Conservation (phyloP, 306 rosid genomes). For the Begonia loranthoides region DNA sequence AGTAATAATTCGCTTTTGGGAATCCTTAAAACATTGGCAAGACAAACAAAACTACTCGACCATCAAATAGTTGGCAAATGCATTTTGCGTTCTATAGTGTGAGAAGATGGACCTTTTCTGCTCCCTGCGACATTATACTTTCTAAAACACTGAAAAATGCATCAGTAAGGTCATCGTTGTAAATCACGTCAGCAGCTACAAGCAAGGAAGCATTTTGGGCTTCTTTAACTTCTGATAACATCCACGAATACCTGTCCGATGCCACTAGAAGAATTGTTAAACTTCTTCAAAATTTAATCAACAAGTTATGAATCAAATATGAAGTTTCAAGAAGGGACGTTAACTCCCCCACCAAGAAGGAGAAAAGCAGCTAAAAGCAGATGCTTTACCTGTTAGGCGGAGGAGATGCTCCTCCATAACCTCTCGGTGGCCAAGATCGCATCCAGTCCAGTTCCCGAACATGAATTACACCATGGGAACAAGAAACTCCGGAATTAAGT, state of each 20-base stretch:
- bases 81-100: not conserved
- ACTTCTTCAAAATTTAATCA: too few relatives aligned
- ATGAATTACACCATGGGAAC: constrained; percentile 27
- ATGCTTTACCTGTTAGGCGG: constrained; percentile 28
- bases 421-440: constrained; percentile 63
- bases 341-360: too few relatives aligned
- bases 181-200: constrained; percentile 87
- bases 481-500: constrained; percentile 46
- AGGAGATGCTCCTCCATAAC: constrained; percentile 24
- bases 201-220: constrained; percentile 62
- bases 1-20: constrained; percentile 3
- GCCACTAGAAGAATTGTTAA: constrained; percentile 9
- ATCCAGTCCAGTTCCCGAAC: constrained; percentile 87
- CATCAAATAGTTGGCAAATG: too few relatives aligned
- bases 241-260: constrained; percentile 56
- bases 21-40: not conserved
- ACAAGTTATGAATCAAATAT: too few relatives aligned
- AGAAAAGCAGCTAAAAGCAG: constrained; percentile 3
- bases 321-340: too few relatives aligned
- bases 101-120: constrained; percentile 41
- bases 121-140: constrained; percentile 56
- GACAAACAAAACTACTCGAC: not conserved
- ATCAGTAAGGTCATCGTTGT: constrained; percentile 70
- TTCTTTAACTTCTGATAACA: constrained; percentile 49
- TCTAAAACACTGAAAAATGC: constrained; percentile 57